Evolutionary conservation across 2,329 filamentous ascomycete genomes (phyloP), one percentile per base, ranked within the genome.

Genomic region (Trichophyton mentagrophytes): DNA sequence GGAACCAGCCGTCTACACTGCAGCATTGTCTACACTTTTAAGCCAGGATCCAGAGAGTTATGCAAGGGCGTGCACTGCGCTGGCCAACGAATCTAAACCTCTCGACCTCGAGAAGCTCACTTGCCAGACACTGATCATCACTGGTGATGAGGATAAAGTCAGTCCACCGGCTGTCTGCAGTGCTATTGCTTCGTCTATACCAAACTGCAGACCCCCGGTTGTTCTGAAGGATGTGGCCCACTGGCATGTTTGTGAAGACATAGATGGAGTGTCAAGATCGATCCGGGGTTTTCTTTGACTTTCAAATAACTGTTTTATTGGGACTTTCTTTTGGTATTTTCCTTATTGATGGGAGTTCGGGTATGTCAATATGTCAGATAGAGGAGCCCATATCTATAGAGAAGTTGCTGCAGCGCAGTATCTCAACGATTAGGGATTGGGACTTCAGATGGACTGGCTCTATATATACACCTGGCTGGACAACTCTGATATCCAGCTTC

Each of bases 31-130:
- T 27, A 77, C 74, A 3, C 68, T 83, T 1, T 67, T 81, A 0
- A 67, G 72, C 0, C 78, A 80, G 63, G 76, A 81, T 63, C 72
- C 78, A 0, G 80, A 83, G 63, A 78, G 77, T 1, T 83, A 82
- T 66, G 80, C 80, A 1, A 83, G 83, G 63, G 80, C 74, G 0
- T 80, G 78, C 47, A 70, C 71, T 30, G 80, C 80, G 2, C 70
- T 82, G 33, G 80, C 77, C 2, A 69, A 69, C 3, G 74, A 74
- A 0, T 67, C 67, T 1, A 64, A 67, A 20, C 60, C 65, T 15
- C 57, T 79, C 22, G 67, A 73, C 22, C 64, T 78, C 1, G 64
- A 68, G 20, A 62, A 67, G 5, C 58, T 79, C 3, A 64, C 70
- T 7, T 65, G 67, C 3, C 65, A 68, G n/a, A 71, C 71, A 0